Conservation (phyloP, 2,329 filamentous ascomycete species). For the Fusarium hainanense region DNA sequence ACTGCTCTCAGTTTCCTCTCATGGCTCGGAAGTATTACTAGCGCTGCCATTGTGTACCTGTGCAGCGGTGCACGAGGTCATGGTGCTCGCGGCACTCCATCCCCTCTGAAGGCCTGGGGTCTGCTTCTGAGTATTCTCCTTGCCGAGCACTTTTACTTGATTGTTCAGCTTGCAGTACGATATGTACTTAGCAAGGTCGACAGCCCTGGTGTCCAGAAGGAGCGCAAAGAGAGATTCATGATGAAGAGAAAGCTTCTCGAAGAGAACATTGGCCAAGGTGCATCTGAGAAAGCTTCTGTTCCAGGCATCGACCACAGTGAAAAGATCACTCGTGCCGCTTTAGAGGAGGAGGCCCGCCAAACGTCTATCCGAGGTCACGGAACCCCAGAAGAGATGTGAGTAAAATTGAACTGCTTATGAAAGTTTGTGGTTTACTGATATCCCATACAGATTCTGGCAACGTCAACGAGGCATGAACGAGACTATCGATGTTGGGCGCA, state of each 20-base stretch:
- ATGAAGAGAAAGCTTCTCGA: slow-evolving; percentile 84
- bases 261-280: slow-evolving; percentile 72
- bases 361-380: slow-evolving; percentile 62
- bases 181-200: slow-evolving; percentile 83
- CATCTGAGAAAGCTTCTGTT: slow-evolving; percentile 59
- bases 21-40: slow-evolving; percentile 91
- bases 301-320: slow-evolving; percentile 64
- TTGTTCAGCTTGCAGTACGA: slow-evolving; percentile 77
- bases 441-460: slow-evolving; percentile 65
- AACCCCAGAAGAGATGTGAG: slow-evolving; percentile 64
- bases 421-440: slow-evolving; percentile 33
- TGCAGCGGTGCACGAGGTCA: slow-evolving; percentile 75
- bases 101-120: slow-evolving; percentile 80
- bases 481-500: slow-evolving; percentile 66
- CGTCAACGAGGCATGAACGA: slow-evolving; percentile 68
- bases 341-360: slow-evolving; percentile 72
- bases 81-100: slow-evolving; percentile 73
- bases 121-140: slow-evolving; percentile 85
- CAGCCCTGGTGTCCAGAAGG: slow-evolving; percentile 85
- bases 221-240: slow-evolving; percentile 81
- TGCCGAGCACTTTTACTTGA: slow-evolving; percentile 90
- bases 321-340: slow-evolving; percentile 70
- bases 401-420: not conserved
- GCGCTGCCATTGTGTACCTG: slow-evolving; percentile 87
- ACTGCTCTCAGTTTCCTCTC: slow-evolving; percentile 88